Conservation (phyloP, 2,329 filamentous ascomycete species). For the Xylaria polymorpha region DNA sequence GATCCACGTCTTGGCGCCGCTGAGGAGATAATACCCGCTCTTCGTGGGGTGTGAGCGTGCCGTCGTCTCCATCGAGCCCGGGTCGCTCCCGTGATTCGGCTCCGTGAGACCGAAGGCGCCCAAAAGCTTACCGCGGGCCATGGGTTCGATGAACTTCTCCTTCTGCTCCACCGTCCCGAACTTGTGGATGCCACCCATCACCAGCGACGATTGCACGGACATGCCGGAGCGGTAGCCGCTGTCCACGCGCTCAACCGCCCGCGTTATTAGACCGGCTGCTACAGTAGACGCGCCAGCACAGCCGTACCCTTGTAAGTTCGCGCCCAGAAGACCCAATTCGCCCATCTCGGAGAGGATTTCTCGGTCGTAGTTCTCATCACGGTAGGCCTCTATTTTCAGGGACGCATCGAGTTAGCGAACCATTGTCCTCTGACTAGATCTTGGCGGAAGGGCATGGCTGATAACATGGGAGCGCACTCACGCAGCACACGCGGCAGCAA, state of each 20-base stretch:
- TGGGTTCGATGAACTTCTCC: conserved; percentile 80
- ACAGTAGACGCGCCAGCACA: conserved; percentile 90
- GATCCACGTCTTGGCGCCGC: conserved; percentile 93
- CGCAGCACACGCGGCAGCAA: conserved; percentile 87
- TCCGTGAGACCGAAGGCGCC: conserved; percentile 93
- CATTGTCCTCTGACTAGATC: not conserved
- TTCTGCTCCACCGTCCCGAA: conserved; percentile 90
- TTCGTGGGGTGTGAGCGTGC: conserved; percentile 88
- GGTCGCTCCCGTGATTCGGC: conserved; percentile 92
- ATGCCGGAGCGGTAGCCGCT: conserved; percentile 92
- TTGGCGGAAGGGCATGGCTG: not conserved
- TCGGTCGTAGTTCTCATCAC: conserved; percentile 86
- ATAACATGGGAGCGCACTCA: conserved; percentile 57
- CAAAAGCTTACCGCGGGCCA: conserved; percentile 84
- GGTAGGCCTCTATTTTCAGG: conserved; percentile 58
- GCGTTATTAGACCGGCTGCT: conserved; percentile 88
- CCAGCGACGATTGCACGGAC: conserved; percentile 93
- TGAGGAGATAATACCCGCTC: conserved; percentile 82
- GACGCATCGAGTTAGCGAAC: conserved; percentile 31
- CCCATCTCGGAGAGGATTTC: conserved; percentile 93
- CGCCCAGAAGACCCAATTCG: conserved; percentile 86
- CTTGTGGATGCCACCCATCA: conserved; percentile 91
- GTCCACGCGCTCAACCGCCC: conserved; percentile 90
- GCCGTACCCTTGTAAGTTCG: conserved; percentile 86
- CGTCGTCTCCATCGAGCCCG: conserved; percentile 88